Conservation (phyloP, 192 early-diverging fungal genomes). For the Coemansia erecta region DNA sequence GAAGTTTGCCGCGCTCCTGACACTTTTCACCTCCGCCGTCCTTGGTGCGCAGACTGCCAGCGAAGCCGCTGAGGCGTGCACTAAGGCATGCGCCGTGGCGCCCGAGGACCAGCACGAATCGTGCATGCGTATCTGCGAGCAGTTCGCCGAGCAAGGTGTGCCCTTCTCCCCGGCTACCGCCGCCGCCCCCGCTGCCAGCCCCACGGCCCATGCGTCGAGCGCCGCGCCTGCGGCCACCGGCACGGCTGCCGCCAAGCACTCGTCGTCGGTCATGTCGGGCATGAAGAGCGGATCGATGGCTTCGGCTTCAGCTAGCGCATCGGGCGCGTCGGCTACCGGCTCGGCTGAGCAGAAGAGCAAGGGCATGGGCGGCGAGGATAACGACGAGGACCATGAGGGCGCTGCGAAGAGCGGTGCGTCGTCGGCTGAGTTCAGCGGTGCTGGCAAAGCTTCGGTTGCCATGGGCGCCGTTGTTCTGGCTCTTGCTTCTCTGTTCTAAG, state of each 20-base stretch:
- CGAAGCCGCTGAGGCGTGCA: slow-evolving; percentile 16
- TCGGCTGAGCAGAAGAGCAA: neutral
- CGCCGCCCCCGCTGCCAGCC: neutral
- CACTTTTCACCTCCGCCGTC: slow-evolving; percentile 5
- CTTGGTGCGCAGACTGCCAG: neutral
- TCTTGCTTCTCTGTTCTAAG: slow-evolving; percentile 2
- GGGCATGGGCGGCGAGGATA: slow-evolving; percentile 17
- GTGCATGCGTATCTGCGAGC: slow-evolving; percentile 30
- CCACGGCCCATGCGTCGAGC: neutral
- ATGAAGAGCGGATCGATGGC: slow-evolving; percentile 6
- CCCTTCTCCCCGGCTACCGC: slow-evolving; percentile 11
- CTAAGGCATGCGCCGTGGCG: slow-evolving; percentile 26
- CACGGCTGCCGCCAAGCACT: neutral
- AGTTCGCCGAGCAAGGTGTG: slow-evolving; percentile 34
- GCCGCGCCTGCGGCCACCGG: neutral
- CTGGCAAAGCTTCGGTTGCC: neutral
- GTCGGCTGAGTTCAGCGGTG: slow-evolving; percentile 4
- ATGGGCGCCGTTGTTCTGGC: neutral
- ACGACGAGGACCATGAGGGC: slow-evolving; percentile 13
- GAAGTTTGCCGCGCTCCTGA: slow-evolving; percentile 14
- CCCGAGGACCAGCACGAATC: slow-evolving; percentile 29
- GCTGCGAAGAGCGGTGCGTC: slow-evolving; percentile 1
- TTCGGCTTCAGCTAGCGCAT: too few species aligned
- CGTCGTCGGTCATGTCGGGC: neutral
- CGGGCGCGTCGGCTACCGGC: too few species aligned